A percentile compares a stretch with the other conserved stretches of the same genome.
phyloP scores from a whole-genome alignment of 805 yeast genomes.

The Sugiyamaella qingdaonensis region DNA sequence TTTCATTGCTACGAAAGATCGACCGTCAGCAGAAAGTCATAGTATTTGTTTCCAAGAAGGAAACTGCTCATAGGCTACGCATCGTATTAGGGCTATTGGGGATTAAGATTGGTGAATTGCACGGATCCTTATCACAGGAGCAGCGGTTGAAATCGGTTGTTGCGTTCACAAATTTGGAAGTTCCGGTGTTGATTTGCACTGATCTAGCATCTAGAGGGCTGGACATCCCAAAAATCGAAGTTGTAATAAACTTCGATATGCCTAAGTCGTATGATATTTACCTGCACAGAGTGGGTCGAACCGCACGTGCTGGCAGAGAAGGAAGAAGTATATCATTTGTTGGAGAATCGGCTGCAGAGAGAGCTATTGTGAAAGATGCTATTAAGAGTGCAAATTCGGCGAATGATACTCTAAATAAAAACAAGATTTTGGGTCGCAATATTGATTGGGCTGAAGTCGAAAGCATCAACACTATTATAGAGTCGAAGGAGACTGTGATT shows the following conservation, averaged over 20 bases:
- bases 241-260: conserved; percentile 92
- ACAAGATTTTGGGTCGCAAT: conserved; percentile 64
- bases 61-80: conserved; percentile 81
- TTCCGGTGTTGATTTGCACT: conserved; percentile 89
- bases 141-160: conserved; percentile 85
- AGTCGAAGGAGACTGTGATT: conserved; percentile 53
- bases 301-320: conserved; percentile 98
- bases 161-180: conserved; percentile 74
- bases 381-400: conserved; percentile 49
- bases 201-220: conserved; percentile 99
- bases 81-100: conserved; percentile 76
- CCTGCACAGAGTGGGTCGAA: conserved; percentile 97
- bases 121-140: conserved; percentile 81
- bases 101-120: conserved; percentile 71
- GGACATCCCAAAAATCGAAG: conserved; percentile 96
- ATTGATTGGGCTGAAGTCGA: conserved; percentile 90
- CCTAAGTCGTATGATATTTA: conserved; percentile 89
- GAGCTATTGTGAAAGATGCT: conserved; percentile 87
- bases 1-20: conserved; percentile 61
- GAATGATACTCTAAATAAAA: conserved; percentile 30
- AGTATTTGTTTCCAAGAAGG: conserved; percentile 89
- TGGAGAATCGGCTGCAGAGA: conserved; percentile 83
- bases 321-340: conserved; percentile 93
- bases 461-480: conserved; percentile 56
- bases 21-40: conserved; percentile 73